Base-by-base conservation (phyloP, 495 filamentous ascomycete genomes). In the Aspergillus hancockii region DNA sequence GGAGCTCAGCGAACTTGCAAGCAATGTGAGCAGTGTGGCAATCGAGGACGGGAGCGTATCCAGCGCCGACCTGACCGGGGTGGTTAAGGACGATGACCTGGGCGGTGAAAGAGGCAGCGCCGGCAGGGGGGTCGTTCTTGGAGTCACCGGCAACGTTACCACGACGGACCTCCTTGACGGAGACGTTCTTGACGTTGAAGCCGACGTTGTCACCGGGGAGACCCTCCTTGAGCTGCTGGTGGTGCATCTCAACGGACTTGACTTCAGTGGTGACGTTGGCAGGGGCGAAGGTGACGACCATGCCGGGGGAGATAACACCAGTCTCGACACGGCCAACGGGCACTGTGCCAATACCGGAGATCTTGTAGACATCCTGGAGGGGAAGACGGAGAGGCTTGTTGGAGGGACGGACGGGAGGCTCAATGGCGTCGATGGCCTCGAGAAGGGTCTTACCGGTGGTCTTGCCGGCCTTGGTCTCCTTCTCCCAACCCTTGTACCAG, bases 101-200 rank as follows among this genome's bases (percentile, higher is more conserved):
- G 73, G 94, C 95, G 78, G 90, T 96, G 91, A 98, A 98, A 67
- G 88, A 92, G 64, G 94, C 92, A 70, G 81, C 82, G 72, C 83
- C 94, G 72, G 82, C 81, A 68, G 94, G 90, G 68, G 94, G 94
- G 86, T 98, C 95, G 85, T 94, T 96, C 92, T 98, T 98, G 85
- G 91, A 92, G 88, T 98, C 94, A 87, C 91, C 90, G 73, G 91
- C 91, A 74, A 98, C 95, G 86, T 98, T 98, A 78, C 94, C 94
- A 93, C 94, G 94, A 81, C 94, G 94, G 75, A 98, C 96, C 79
- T 98, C 94, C 91, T 98, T 98, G 83, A 98, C 95, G 76, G 94
- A 98, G 71, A 98, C 94, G 94, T 98, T 98, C 93, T 97, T 97
- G 83, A 98, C 95, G 89, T 98, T 98, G 92, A 98, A 98, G 70